Evolutionary conservation across 352 stramenopile genomes (phyloP), one percentile per base, ranked within the genome.

Genomic region (Globisporangium cylindrosporum): DNA sequence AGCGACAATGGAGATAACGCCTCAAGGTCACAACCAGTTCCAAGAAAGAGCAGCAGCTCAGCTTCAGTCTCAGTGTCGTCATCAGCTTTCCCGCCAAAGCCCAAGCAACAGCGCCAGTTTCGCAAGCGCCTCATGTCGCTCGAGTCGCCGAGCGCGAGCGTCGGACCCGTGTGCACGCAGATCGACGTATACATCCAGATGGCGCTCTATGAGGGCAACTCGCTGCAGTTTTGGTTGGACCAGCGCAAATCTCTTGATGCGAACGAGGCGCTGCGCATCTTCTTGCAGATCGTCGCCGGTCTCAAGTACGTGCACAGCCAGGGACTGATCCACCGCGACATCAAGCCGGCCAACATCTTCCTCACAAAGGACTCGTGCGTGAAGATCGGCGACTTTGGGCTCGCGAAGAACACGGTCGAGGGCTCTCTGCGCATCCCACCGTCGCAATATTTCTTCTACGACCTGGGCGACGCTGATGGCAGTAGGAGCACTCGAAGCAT

Each of bases 141-240:
- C 18, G 69, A 80, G 66, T 67, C 70, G 4, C 54, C 56, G 6
- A 56, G 51, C 25, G 69, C 41, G 12, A 69, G 55, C 20, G 66
- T 55, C 27, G 73, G 72, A 27, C 60, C 72, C 1, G 68, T 93
- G 56, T 87, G 79, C 66, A 90, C 84, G 3, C 82, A 92, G 63
- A 93, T 94, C 58, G 84, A 94, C 34, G 81, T 97, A 56, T 95
- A 94, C 73, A 97, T 97, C 57, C 90, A 98, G 73, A 98, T 98
- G 95, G 91, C 97, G 51, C 91, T 97, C 36, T 99, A 97, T 67
- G 79, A 97, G 55, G 79, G 88, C 48, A 95, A 95, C 34, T 98
- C 96, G 6, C 77, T 94, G 29, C 81, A 86, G 56, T 76, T 92
- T 38, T 94, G 85, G 85, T 80, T 94, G 55, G 80, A 91, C 1